Base-by-base conservation (phyloP, 2,329 filamentous ascomycete genomes). In the Colletotrichum lupini region DNA sequence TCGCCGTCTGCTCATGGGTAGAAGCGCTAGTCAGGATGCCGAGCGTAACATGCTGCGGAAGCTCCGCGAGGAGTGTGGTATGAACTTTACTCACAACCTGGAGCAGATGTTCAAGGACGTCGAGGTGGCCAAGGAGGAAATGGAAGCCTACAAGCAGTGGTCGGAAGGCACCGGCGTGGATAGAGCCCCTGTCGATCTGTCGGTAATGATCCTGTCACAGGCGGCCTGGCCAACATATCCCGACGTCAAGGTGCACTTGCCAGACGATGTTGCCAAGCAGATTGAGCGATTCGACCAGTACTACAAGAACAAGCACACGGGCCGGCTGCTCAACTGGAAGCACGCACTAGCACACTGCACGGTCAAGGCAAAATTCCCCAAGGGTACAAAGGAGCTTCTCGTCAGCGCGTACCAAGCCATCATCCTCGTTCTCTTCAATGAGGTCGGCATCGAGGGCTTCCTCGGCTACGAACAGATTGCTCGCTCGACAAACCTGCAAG, bases 101-200 rank as follows among this genome's bases (percentile, higher is more conserved):
- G 97, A 99, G 83, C 94, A 96, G 75, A 99, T 99, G 97, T 99
- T 99, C 87, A 98, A 97, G 82, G 97, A 99, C 79, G 95, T 98
- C 82, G 95, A 98, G 80, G 88, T 98, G 24, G 94, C 94, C 14
- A 93, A 93, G 74, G 97, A 98, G 78, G 96, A 98, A 80, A 97
- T 98, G 93, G 84, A 89, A n/a, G 91, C 93, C 0, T 99, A 97
- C 85, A 97, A 93, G 81, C 88, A 83, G 82, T 95, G 82, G 83
- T 79, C 80, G 37, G 77, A 77, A 52, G 72, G 72, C 52, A 74
- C 62, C 19, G 72, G 72, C 9, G 63, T 35, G 16, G 68, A 30
- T 26, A 90, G 87, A 71, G 82, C 87, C 6, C 81, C 84, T 1
- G 81, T 98, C 55, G 94, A 97, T 80, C 87, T 98, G 19, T 91